Percentiles rank a stretch among this genome's conserved stretches.
Conservation (phyloP, 2,329 filamentous ascomycete species). For the Penicillium sp. region DNA sequence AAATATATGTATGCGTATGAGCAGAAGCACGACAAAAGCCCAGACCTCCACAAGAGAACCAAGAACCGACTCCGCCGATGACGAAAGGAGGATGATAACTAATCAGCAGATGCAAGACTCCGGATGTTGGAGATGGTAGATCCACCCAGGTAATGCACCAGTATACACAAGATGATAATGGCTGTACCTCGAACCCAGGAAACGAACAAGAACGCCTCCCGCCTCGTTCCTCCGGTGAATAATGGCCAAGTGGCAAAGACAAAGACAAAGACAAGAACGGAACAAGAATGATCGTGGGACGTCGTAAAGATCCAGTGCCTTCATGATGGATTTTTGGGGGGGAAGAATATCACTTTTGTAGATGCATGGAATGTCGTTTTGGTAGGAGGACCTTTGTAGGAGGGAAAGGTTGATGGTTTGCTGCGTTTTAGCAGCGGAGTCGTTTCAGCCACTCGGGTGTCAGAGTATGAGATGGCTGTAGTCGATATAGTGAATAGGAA, state of each 20-base stretch:
- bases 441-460: too few species aligned
- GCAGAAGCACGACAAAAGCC: slow-evolving; percentile 3
- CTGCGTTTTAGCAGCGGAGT: too few species aligned
- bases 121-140: slow-evolving; percentile 14
- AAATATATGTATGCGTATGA: slow-evolving; percentile 4
- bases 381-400: neutral
- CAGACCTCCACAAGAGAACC: slow-evolving; percentile 9
- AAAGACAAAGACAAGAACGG: slow-evolving; percentile 7
- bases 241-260: slow-evolving; percentile 7
- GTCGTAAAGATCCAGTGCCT: slow-evolving; percentile 18
- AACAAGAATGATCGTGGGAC: slow-evolving; percentile 17
- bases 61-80: slow-evolving; percentile 20
- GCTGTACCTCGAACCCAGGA: slow-evolving; percentile 12
- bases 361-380: slow-evolving; percentile 1
- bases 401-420: neutral
- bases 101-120: slow-evolving; percentile 6
- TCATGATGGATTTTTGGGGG: slow-evolving; percentile 8
- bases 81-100: neutral
- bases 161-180: slow-evolving; percentile 13
- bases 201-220: too few species aligned
- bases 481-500: too few species aligned
- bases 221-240: slow-evolving; percentile 14
- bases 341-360: slow-evolving; percentile 7
- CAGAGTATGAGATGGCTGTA: too few species aligned
- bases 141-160: slow-evolving; percentile 20